Evolutionary conservation across 257 asterid genomes (phyloP).

Genomic region (Ehretia macrophylla): DNA sequence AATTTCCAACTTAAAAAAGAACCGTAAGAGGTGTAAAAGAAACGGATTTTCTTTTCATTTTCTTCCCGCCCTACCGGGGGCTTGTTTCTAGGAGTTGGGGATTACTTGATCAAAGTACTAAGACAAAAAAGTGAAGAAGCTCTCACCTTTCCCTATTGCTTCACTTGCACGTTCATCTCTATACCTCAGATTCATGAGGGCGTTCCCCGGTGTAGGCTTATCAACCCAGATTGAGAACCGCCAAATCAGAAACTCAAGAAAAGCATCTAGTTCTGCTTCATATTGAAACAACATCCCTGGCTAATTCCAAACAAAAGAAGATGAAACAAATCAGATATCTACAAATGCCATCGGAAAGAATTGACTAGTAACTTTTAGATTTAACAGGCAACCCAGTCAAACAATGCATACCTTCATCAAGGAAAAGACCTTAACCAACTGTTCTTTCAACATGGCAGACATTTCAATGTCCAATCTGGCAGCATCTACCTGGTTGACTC

Average conservation of each 20-base stretch:
- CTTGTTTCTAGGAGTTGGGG: too few relatives aligned
- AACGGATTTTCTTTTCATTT: too few relatives aligned
- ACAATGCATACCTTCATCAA: constrained; percentile 71
- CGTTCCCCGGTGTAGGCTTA: constrained; percentile 95
- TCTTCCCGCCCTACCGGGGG: too few relatives aligned
- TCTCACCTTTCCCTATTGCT: constrained; percentile 70
- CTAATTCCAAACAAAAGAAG: constrained; percentile 63
- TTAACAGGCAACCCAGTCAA: constrained; percentile 13
- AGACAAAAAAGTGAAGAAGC: not conserved
- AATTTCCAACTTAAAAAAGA: too few relatives aligned
- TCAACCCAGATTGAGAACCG: constrained; percentile 98
- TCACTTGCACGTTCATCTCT: constrained; percentile 89
- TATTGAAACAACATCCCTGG: constrained; percentile 97
- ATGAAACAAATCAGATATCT: constrained; percentile 38
- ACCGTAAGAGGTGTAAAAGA: too few relatives aligned
- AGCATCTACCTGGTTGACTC: constrained; percentile 94
- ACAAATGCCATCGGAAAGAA: constrained; percentile 16
- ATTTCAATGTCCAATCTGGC: constrained; percentile 86
- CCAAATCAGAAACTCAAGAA: constrained; percentile 93
- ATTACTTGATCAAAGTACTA: too few relatives aligned
- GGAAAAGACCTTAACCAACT: constrained; percentile 80
- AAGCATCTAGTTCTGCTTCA: constrained; percentile 94
- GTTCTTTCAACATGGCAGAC: constrained; percentile 97
- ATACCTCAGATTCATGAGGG: constrained; percentile 76
- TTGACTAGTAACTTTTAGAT: constrained; percentile 12